Percentiles rank a stretch among this genome's conserved stretches.
Evolutionary conservation across 2,329 filamentous ascomycete genomes (phyloP).

Genomic region (Aphanocladium album): DNA sequence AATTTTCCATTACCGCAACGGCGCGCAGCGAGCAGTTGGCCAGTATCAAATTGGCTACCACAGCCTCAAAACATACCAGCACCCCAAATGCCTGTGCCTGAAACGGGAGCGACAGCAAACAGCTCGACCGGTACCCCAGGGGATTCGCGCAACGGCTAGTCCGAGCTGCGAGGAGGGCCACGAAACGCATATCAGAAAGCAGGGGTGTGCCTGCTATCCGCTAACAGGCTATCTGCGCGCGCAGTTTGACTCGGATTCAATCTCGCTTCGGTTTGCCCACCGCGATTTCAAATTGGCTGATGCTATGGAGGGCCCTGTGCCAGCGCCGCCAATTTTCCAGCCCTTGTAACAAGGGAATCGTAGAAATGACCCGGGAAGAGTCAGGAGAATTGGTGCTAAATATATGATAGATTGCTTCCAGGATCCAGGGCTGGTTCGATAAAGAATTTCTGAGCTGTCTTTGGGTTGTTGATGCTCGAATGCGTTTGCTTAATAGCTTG

Average conservation of each 20-base stretch:
- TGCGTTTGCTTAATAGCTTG: neutral
- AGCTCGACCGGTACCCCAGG: too few relatives aligned
- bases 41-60: neutral
- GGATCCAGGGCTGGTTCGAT: neutral
- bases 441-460: neutral
- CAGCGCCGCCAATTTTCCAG: neutral
- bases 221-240: neutral
- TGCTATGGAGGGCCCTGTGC: neutral
- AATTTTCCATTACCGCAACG: neutral
- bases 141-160: neutral
- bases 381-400: too few relatives aligned
- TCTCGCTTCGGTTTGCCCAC: neutral
- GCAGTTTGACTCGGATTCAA: neutral
- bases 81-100: neutral
- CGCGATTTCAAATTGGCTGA: neutral
- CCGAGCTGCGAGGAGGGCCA: neutral
- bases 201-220: neutral
- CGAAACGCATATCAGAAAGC: neutral
- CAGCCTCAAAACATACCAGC: neutral
- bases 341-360: neutral
- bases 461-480: neutral
- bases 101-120: neutral
- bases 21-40: neutral
- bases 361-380: neutral
- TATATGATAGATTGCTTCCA: neutral